These are phyloP conservation scores for Neofusicoccum laricinum DNA, from an alignment of 2,329 filamentous ascomycete genomes.

Conservation along the genomic window DNA sequence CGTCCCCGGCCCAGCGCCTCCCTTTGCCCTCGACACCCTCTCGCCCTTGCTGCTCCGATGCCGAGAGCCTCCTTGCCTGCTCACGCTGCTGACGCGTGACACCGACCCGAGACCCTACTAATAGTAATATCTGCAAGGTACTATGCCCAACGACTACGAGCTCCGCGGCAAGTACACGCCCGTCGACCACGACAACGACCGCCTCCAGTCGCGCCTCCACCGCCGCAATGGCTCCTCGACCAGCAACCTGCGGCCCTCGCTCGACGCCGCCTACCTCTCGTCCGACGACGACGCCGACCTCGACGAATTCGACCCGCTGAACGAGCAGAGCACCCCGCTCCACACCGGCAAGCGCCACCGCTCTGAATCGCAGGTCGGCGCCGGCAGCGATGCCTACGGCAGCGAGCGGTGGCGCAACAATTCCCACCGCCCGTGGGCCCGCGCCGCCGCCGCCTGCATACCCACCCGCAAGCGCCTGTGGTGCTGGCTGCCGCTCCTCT, in stretches of 20 bases:
- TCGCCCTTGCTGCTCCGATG: background rate
- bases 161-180: constrained; percentile 38
- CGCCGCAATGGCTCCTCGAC: constrained; percentile 26
- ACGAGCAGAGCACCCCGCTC: constrained; percentile 38
- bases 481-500: constrained; percentile 42
- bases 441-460: constrained; percentile 22
- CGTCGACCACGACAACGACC: constrained; percentile 27
- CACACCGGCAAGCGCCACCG: constrained; percentile 33
- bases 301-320: constrained; percentile 47
- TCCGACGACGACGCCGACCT: constrained; percentile 37
- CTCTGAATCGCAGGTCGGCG: constrained; percentile 27
- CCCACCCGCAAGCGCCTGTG: constrained; percentile 41
- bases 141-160: constrained; percentile 24
- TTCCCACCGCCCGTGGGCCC: constrained; percentile 7
- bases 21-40: background rate
- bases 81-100: constrained; percentile 2
- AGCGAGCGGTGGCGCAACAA: background rate
- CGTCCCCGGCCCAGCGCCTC: background rate
- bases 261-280: constrained; percentile 31
- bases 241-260: constrained; percentile 28
- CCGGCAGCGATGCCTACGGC: constrained; percentile 22
- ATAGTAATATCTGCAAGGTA: background rate
- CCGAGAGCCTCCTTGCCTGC: background rate
- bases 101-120: background rate
- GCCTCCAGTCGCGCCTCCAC: background rate